Percentiles rank a stretch among this genome's conserved stretches.
phyloP scores from a whole-genome alignment of 2,329 filamentous ascomycete genomes.

The Claviceps pusilla region DNA sequence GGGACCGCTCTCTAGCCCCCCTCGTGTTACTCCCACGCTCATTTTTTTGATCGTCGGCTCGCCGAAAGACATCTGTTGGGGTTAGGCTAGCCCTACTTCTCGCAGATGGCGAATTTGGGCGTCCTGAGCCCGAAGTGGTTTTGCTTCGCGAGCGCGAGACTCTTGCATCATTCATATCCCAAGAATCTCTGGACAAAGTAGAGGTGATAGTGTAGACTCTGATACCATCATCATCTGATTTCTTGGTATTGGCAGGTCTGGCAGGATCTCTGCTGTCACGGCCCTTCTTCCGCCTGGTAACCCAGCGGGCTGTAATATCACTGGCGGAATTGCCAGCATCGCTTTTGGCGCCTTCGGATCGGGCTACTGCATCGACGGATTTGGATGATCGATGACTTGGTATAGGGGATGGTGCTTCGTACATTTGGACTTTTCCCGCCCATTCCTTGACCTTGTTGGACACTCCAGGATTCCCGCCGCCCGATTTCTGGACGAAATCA shows the following conservation, averaged over 20 bases:
- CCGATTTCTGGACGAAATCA: conserved; percentile 39
- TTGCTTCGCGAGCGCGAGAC: conserved; percentile 14
- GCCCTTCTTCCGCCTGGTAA: conserved; percentile 3
- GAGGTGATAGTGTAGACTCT: conserved; percentile 17
- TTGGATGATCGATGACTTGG: conserved; percentile 23
- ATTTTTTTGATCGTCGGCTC: conserved; percentile 3
- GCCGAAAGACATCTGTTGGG: conserved; percentile 10
- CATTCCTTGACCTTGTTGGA: conserved; percentile 48
- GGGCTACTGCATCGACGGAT: conserved; percentile 17
- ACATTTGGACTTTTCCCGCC: conserved; percentile 40
- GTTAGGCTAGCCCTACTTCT: conserved; percentile 15
- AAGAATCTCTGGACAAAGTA: conserved; percentile 11
- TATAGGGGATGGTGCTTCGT: conserved; percentile 22
- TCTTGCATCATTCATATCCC: conserved; percentile 2
- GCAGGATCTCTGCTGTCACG: conserved; percentile 16
- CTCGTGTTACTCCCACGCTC: conserved; percentile 14
- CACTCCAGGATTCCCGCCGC: conserved; percentile 37
- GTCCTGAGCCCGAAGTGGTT: conserved; percentile 13
- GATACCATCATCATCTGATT: conserved; percentile 11
- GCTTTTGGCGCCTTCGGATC: conserved; percentile 13
- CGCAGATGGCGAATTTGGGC: conserved; percentile 10
- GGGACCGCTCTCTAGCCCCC: conserved; percentile 21
- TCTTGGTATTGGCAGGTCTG: conserved; percentile 2
- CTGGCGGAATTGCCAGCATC: conserved; percentile 14
- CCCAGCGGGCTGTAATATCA: conserved; percentile 13